Base-by-base conservation (phyloP, 2,329 filamentous ascomycete genomes). In the Dactylellina drechsleri region DNA sequence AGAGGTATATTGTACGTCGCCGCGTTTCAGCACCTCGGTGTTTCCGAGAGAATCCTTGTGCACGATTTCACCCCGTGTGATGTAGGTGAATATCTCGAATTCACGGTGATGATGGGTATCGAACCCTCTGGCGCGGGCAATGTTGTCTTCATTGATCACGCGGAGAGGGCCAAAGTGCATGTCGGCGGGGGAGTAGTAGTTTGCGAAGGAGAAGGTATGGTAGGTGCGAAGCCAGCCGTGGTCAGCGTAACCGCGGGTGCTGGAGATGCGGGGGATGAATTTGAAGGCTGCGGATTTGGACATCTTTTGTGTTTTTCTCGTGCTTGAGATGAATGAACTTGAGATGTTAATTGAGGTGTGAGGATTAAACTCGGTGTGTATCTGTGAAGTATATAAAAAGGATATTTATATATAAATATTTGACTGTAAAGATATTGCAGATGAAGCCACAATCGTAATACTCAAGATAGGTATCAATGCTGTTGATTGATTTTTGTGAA, bases 11-110 rank as follows among this genome's bases (percentile, higher is more conserved):
- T 76, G 72, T 12, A 76, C 72, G 16, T 76, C 72, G 5, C 72
- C 72, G 13, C 72, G 59, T 41, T 76, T 71, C 40, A 76, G 49
- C n/a, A 76, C 72, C 31, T 76, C 72, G 16, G 56, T 58, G 45
- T 76, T 76, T 18, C 72, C 72, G 8, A 96, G 93, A 75, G 88
- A 91, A 83, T 96, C 92, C 56, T 92, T 90, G 84, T 96, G 93
- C 56, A 93, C 94, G 77, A 96, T 87, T 82, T 94, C 91, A 77
- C 93, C 92, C 54, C 85, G 88, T n/a, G 96, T 85, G 79, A 96
- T 90, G 83, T 96, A 95, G 80, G 87, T 90, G 85, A 94, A 96
- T 83, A 96, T 96, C 82, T 96, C 91, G 81, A 92, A 93, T 81
- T 96, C 91, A 77, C 90, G 87, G 82, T 96, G 93, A 26, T 89